Evolutionary conservation across 306 rosid species (phyloP).

Genomic region (Inga laurina): DNA sequence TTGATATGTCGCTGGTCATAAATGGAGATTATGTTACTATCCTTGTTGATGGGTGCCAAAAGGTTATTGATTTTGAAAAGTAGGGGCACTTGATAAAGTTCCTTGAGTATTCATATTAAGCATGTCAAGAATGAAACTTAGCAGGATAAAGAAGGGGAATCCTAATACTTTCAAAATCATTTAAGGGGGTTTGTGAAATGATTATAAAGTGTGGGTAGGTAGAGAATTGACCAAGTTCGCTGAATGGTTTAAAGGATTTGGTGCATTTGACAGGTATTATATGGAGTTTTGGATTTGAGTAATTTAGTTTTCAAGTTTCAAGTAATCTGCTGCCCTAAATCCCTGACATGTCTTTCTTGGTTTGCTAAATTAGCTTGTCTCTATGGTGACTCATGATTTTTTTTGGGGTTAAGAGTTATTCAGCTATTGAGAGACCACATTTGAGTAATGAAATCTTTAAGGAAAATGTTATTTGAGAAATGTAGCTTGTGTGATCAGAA

Average conservation of each 20-base stretch:
- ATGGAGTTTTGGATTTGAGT: background rate
- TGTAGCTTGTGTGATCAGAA: background rate
- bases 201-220: background rate
- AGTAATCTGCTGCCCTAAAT: slow-evolving; percentile 6
- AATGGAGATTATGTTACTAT: background rate
- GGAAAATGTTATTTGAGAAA: background rate
- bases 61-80: background rate
- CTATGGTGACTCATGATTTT: background rate
- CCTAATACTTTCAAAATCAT: background rate
- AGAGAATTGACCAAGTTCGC: background rate
- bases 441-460: background rate
- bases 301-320: slow-evolving; percentile 13
- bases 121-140: background rate
- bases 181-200: background rate
- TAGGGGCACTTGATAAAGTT: background rate
- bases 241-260: background rate
- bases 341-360: background rate
- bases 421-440: background rate
- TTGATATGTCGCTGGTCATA: background rate
- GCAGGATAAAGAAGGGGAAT: background rate
- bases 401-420: background rate
- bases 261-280: background rate
- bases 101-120: background rate
- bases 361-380: background rate
- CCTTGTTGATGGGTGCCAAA: background rate